Conservation (phyloP, 495 filamentous ascomycete species). For the Daldinia decipiens region DNA sequence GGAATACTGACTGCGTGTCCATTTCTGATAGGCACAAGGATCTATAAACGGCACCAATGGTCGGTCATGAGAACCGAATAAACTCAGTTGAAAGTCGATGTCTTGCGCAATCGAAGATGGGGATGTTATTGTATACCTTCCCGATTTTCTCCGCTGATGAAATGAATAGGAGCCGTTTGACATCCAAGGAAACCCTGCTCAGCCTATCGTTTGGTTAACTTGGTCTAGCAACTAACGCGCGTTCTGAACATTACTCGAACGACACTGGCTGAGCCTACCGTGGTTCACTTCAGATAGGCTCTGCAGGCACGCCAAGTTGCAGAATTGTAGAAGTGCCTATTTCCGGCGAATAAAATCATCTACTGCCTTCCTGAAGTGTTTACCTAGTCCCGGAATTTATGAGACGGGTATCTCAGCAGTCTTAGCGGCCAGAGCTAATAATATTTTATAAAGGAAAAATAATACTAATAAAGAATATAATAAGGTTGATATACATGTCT, state of each 20-base stretch:
- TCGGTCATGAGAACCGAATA: conserved; percentile 38
- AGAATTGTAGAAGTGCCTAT: conserved; percentile 20
- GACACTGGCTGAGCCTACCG: conserved; percentile 24
- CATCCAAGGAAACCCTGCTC: conserved; percentile 16
- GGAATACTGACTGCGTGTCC: conserved; percentile 25
- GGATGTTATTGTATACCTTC: conserved; percentile 10
- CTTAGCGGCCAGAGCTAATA: conserved; percentile 15
- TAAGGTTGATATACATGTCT: conserved; percentile 9
- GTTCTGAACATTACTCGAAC: conserved; percentile 16
- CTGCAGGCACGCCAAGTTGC: conserved; percentile 32
- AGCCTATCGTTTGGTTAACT: conserved; percentile 14
- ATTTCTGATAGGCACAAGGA: conserved; percentile 36
- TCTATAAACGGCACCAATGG: conserved; percentile 22
- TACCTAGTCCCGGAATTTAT: conserved; percentile 4
- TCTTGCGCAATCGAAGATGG: conserved; percentile 20
- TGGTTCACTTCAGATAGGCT: conserved; percentile 26
- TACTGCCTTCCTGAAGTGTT: conserved; percentile 36
- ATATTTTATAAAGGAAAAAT: conserved; percentile 7
- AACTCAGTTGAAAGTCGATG: conserved; percentile 23
- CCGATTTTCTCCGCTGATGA: conserved; percentile 38
- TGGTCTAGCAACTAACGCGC: conserved; percentile 30
- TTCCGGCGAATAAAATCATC: conserved; percentile 24
- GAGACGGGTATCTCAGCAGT: conserved; percentile 14
- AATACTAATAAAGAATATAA: not conserved
- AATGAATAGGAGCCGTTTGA: conserved; percentile 8